Percentiles rank a stretch among this genome's conserved stretches.
Conservation (phyloP, 768 basidiomycete species). For the Obba rivulosa region DNA sequence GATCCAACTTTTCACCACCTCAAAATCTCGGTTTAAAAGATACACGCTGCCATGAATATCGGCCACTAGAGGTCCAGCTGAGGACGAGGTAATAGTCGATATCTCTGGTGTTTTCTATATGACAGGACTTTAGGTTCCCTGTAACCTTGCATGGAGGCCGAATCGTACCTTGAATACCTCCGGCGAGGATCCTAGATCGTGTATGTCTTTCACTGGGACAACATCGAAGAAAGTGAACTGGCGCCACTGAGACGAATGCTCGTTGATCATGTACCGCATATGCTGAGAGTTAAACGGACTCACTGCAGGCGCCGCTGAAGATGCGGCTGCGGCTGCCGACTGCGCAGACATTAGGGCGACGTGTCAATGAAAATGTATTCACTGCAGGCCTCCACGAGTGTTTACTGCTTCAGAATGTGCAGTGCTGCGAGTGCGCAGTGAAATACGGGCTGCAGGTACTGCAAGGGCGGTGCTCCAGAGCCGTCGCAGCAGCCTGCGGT, state of each 20-base stretch:
- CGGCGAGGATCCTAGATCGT: constrained; percentile 70
- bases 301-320: constrained; percentile 11
- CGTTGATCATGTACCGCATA: neutral
- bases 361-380: too few species aligned
- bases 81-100: constrained; percentile 59
- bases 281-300: neutral
- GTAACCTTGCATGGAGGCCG: neutral
- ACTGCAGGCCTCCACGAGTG: too few species aligned
- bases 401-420: too few species aligned
- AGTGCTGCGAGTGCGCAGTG: too few species aligned
- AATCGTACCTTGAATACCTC: constrained; percentile 68
- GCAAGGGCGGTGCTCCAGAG: too few species aligned
- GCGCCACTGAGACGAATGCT: constrained; percentile 30
- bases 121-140: neutral
- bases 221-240: constrained; percentile 90
- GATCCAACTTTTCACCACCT: constrained; percentile 66
- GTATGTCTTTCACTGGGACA: constrained; percentile 68
- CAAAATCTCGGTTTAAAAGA: constrained; percentile 69
- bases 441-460: too few species aligned
- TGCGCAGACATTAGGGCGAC: too few species aligned
- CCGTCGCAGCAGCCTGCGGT: too few species aligned
- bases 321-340: neutral
- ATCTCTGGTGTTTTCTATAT: constrained; percentile 58
- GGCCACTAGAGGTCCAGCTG: constrained; percentile 67
- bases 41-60: constrained; percentile 85